These are phyloP conservation scores for Pseudogymnoascus sp. DNA, from an alignment of 2,329 filamentous ascomycete species.

Conservation along the genomic window DNA sequence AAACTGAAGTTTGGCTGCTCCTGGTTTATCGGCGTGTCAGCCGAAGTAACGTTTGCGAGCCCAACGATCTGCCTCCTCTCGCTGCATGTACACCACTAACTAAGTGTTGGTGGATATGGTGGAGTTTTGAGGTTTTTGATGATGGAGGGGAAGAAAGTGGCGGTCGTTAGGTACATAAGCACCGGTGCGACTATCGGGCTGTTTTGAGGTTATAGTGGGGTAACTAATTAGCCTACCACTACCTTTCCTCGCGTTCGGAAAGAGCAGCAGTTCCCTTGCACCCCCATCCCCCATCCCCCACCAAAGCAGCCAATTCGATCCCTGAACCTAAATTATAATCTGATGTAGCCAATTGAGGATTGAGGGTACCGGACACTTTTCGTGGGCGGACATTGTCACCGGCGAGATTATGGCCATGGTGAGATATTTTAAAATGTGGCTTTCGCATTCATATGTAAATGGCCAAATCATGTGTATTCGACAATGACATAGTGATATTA, in stretches of 20 bases:
- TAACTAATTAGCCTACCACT: slow-evolving; percentile 4
- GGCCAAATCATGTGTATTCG: background rate
- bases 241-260: background rate
- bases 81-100: slow-evolving; percentile 40
- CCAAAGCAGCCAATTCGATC: background rate
- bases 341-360: background rate
- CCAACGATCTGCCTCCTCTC: slow-evolving; percentile 43
- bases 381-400: background rate
- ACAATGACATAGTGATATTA: slow-evolving; percentile 9
- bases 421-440: background rate
- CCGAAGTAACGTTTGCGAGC: slow-evolving; percentile 39
- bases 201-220: slow-evolving; percentile 8
- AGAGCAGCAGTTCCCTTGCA: background rate
- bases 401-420: background rate
- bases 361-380: background rate
- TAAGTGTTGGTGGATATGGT: background rate
- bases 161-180: slow-evolving; percentile 9
- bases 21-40: slow-evolving; percentile 25
- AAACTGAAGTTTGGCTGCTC: slow-evolving; percentile 22
- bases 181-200: slow-evolving; percentile 8
- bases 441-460: slow-evolving; percentile 5
- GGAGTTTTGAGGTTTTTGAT: slow-evolving; percentile 8
- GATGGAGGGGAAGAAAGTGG: slow-evolving; percentile 11
- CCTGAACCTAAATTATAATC: slow-evolving; percentile 4
- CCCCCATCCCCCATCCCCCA: background rate